Evolutionary conservation across 305 asterid species (phyloP), one percentile per base, ranked within the genome.

Genomic region (Fraxinus velutina): DNA sequence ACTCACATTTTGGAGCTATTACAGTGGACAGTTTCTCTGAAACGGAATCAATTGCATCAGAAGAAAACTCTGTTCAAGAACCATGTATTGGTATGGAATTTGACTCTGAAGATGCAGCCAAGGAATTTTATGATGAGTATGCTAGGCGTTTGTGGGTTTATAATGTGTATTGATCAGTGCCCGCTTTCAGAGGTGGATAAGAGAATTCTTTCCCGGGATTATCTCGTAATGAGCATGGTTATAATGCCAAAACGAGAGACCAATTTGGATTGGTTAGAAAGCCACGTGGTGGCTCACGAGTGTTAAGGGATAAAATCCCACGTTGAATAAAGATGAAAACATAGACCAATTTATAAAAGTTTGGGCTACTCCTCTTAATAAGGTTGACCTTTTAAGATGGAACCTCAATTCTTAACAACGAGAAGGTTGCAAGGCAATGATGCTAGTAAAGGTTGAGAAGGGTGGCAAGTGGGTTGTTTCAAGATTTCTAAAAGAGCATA

Each of bases 351-450:
- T 29, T 29, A 29, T 29, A 29, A 29, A 4, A 29, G 32, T 29
- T 29, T 29, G 32, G 32, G 4, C 32, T 29, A 29, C 32, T 29
- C 32, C 32, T 29, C 32, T 29, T 29, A 29, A 29, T 29, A 29
- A 29, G 32, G 32, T 29, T 29, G 32, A 29, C 32, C 32, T 29
- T 29, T 29, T 29, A 29, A 29, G 32, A 29, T 29, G 32, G 32
- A 29, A 29, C 32, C 32, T 29, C 32, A 29, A 29, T 29, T 29
- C 32, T 29, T 29, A 29, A 29, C 32, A 29, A 29, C 32, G 32
- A 81, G 85, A 83, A 83, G 88, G 88, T 66, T 86, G 83, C 78
- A 83, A 86, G 79, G 88, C 87, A 32, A 86, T 83, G 88, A 83
- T 83, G 82, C 75, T 83, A 79, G 88, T 86, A 5, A 83, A 86